Conservation (phyloP, 2,329 filamentous ascomycete genomes). For the Thelonectria discophora region DNA sequence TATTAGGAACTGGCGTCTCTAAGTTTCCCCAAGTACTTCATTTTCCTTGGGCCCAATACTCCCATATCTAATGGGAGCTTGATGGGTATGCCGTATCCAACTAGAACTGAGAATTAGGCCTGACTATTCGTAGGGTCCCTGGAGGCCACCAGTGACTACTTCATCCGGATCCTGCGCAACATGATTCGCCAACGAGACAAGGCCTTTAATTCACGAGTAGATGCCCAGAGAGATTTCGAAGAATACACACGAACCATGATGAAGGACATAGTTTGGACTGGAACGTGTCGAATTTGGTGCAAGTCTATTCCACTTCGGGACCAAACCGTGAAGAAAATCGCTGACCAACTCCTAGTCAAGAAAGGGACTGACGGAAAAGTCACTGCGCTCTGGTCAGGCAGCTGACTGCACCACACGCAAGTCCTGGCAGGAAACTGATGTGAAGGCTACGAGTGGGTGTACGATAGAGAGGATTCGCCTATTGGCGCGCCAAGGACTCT, state of each 20-base stretch:
- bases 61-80: constrained; percentile 41
- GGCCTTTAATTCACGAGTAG: constrained; percentile 34
- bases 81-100: constrained; percentile 27
- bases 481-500: constrained; percentile 37
- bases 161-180: constrained; percentile 37
- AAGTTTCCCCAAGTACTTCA: constrained; percentile 43
- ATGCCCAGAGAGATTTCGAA: constrained; percentile 57
- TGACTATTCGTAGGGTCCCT: constrained; percentile 29
- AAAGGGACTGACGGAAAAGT: constrained; percentile 50
- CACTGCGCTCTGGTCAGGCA: constrained; percentile 53
- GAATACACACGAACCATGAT: constrained; percentile 53
- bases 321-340: neutral
- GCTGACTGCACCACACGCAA: constrained; percentile 57
- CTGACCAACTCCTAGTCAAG: constrained; percentile 24
- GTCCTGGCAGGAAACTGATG: constrained; percentile 44
- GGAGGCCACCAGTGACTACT: constrained; percentile 42
- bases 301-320: constrained; percentile 39
- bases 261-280: constrained; percentile 54
- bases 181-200: constrained; percentile 34
- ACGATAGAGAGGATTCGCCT: constrained; percentile 33
- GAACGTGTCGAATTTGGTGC: constrained; percentile 55
- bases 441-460: constrained; percentile 40
- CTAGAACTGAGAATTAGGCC: neutral
- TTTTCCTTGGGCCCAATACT: constrained; percentile 45
- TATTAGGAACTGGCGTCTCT: constrained; percentile 46